Base-by-base conservation (phyloP, 2,329 filamentous ascomycete genomes). In the Cadophora gregata region DNA sequence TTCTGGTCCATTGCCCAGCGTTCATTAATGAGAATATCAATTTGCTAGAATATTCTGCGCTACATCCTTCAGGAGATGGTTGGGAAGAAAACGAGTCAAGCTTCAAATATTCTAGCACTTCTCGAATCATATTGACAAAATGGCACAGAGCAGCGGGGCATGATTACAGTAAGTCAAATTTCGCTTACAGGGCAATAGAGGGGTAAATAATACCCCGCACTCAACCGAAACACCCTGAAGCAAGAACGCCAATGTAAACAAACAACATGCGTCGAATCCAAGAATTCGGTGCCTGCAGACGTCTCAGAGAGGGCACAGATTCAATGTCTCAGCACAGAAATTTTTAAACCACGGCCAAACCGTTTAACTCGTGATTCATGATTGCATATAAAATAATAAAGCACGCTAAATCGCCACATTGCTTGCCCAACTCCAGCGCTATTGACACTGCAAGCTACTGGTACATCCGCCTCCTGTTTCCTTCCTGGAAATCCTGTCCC, bases 361-460 rank as follows among this genome's bases (percentile, higher is more conserved):
- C 5, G 31, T 10, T 33, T 33, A 6, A 5, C 5, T 33, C 31
- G 31, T 33, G 5, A 33, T 33, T 33, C 5, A 33, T 33, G 31
- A 33, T 33, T 33, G 31, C 10, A 6, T 33, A 10, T 6, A 10
- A 10, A 33, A 33, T 6, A 33, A 33, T 10, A 33, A 33, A n/a
- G n/a, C 10, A 33, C 36, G 12, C 36, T 38, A 38, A 14, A 38
- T 50, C 21, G 48, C 14, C 16, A 50, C 3, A 16, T 51, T 6
- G 24, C 48, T 29, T 51, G 5, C 16, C n/a, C 31, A 56, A 56
- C 53, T 56, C 53, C 31, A 38, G 21, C n/a, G 53, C 31, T 56
- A 12, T n/a, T 12, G 14, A 42, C 38, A 6, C 14, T 42, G 12
- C 24, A 27, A 51, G 29, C 8, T 51, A 51, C 27, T 5, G 29